A percentile compares a stretch with the other conserved stretches of the same genome.
phyloP scores from a whole-genome alignment of 1,284 basidiomycete genomes.

The Rhodotorula sp. region DNA sequence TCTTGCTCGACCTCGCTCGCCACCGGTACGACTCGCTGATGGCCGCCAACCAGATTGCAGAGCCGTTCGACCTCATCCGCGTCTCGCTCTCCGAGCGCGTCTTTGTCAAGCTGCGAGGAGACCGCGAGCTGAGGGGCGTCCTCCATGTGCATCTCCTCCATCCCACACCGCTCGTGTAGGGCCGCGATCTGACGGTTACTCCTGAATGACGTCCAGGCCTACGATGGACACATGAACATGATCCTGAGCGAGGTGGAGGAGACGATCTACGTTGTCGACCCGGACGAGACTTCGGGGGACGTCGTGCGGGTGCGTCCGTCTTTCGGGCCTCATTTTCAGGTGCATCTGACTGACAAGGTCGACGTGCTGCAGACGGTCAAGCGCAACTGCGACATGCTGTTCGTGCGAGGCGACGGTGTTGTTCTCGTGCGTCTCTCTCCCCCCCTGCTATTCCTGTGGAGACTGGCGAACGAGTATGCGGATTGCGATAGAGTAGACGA shows the following conservation, averaged over 20 bases:
- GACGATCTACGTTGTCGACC: slow-evolving; percentile 85
- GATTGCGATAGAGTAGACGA: neutral
- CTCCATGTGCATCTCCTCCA: slow-evolving; percentile 69
- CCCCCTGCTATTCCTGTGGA: neutral
- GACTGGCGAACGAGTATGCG: neutral
- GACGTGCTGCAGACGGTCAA: slow-evolving; percentile 69
- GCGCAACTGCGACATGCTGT: slow-evolving; percentile 95
- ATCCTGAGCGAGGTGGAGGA: slow-evolving; percentile 95
- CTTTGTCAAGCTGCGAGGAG: slow-evolving; percentile 91
- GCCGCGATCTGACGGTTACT: too few relatives aligned
- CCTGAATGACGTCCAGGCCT: slow-evolving; percentile 63
- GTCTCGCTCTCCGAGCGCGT: slow-evolving; percentile 95
- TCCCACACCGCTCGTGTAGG: neutral
- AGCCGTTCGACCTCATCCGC: slow-evolving; percentile 92
- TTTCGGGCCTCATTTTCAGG: neutral
- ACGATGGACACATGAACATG: slow-evolving; percentile 99
- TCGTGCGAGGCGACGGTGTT: slow-evolving; percentile 85
- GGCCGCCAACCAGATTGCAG: slow-evolving; percentile 46
- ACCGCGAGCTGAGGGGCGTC: slow-evolving; percentile 86
- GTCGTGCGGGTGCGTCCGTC: slow-evolving; percentile 51
- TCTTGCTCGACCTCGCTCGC: neutral
- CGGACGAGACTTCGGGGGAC: slow-evolving; percentile 52
- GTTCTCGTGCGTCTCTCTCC: slow-evolving; percentile 29
- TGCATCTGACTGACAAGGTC: too few relatives aligned
- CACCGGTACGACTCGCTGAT: neutral